Conservation (phyloP, 108 stramenopile genomes). For the Skeletonema costatum region DNA sequence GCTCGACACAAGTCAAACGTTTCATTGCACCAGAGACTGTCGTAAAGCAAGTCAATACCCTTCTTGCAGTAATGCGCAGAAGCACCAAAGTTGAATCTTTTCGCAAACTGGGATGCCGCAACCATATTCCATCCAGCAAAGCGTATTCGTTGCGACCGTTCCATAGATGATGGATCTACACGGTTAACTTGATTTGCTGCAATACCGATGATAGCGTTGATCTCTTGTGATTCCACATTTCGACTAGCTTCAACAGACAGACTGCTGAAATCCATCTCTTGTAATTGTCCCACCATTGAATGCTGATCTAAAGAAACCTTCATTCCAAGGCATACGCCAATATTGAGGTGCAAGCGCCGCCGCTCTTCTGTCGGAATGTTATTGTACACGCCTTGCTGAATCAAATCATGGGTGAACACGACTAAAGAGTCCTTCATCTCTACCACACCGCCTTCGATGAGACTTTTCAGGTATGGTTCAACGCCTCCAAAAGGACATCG, state of each 20-base stretch:
- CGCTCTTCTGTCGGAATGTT: neutral
- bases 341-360: neutral
- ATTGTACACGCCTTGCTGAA: slow-evolving; percentile 19
- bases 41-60: slow-evolving; percentile 6
- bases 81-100: slow-evolving; percentile 4
- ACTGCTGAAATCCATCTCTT: neutral
- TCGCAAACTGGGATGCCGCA: neutral
- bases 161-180: neutral
- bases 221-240: neutral
- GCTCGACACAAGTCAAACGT: neutral
- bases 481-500: neutral
- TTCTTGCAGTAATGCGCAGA: slow-evolving; percentile 11
- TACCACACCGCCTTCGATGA: slow-evolving; percentile 12
- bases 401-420: slow-evolving; percentile 26
- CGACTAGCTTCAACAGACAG: neutral
- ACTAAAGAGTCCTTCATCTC: neutral
- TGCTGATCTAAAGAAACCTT: neutral
- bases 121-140: slow-evolving; percentile 13
- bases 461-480: neutral
- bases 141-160: neutral
- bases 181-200: slow-evolving; percentile 10
- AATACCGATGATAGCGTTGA: neutral
- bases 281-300: neutral
- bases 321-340: slow-evolving; percentile 1
- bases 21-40: neutral